These are phyloP conservation scores for Echites panduratus DNA, from an alignment of 257 asterid species.

Conservation along the genomic window DNA sequence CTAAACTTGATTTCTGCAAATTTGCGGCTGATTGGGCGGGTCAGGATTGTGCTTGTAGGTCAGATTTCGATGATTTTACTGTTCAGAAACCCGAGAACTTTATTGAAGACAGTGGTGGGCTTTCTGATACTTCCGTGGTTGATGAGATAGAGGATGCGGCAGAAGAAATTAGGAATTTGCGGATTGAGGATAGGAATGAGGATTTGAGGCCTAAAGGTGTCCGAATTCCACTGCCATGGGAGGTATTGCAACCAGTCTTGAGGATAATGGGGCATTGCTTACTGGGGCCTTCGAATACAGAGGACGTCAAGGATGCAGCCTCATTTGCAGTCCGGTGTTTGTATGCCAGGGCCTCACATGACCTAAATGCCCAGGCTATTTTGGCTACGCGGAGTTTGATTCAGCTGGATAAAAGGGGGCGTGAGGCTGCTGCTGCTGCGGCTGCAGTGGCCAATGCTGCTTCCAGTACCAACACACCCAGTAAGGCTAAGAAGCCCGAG, in stretches of 20 bases:
- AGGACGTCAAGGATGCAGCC: constrained; percentile 76
- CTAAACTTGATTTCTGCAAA: constrained; percentile 69
- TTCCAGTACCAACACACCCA: constrained; percentile 80
- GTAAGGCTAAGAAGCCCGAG: constrained; percentile 95
- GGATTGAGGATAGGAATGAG: constrained; percentile 21
- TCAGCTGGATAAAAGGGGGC: constrained; percentile 70
- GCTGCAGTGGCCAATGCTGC: constrained; percentile 41
- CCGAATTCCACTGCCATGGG: constrained; percentile 93
- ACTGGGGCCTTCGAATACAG: constrained; percentile 70
- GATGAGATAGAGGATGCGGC: constrained; percentile 38
- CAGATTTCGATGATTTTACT: constrained; percentile 44
- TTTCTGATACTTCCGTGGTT: constrained; percentile 29
- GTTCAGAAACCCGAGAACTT: constrained; percentile 25
- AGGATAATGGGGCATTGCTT: constrained; percentile 92
- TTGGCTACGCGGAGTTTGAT: constrained; percentile 87
- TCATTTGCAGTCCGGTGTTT: constrained; percentile 64
- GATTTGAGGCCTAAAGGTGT: constrained; percentile 30
- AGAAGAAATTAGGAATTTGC: constrained; percentile 28
- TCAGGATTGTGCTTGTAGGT: constrained; percentile 65
- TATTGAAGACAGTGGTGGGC: constrained; percentile 20
- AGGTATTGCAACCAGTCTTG: constrained; percentile 76
- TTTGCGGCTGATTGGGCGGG: constrained; percentile 79
- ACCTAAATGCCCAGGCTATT: constrained; percentile 83
- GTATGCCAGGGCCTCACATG: constrained; percentile 93
- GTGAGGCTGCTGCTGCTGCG: constrained; percentile 49